Base-by-base conservation (phyloP, 805 yeast species). In the Ogataea thermomethanolica region DNA sequence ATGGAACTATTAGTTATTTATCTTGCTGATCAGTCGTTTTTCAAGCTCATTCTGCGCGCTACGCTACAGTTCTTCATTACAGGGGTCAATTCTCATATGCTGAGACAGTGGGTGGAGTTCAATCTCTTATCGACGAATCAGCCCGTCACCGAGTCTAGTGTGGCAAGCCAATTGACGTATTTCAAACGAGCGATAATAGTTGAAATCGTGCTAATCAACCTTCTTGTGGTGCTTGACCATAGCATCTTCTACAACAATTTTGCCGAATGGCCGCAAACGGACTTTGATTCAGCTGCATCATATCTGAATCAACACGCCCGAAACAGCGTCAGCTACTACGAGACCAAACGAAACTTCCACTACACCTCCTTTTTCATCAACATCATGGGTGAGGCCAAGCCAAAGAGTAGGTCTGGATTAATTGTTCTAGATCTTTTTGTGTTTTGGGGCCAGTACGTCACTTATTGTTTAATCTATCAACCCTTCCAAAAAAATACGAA, bases 371-470 rank as follows among this genome's bases (percentile, higher is more conserved):
- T 53, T 6, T 49, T 58, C 34, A 47, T 61, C 33, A 52, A 57
- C 35, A 37, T 61, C 17, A 48, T 61, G 9, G 65, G 65, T 7
- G 60, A 61, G 35, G 35, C 49, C 25, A 43, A 43, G 12, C 27
- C 43, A 4, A 21, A 39, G 3, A 39, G 32, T 14, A 33, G 17
- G 13, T 4, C 34, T 2, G 54, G 44, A 3, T 25, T 59, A 3
- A 14, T 57, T 2, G 4, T 37, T 1, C 29, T 57, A 10, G 65
- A 60, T 37, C 9, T 49, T 5, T 11, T 39, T 3, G 42, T 59
- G 3, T 20, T 46, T 8, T 14, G 49, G 3, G 47, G 54, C 14
- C 62, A 58, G 28, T 33, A 45, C 24, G 14, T 50, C 4, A 35
- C 49, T 15, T 53, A 45, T 37, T 27, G 35, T 11, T 27, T 48